Conservation (phyloP, 225 moss, liverwort and hornwort species). For the Marchantia paleacea region DNA sequence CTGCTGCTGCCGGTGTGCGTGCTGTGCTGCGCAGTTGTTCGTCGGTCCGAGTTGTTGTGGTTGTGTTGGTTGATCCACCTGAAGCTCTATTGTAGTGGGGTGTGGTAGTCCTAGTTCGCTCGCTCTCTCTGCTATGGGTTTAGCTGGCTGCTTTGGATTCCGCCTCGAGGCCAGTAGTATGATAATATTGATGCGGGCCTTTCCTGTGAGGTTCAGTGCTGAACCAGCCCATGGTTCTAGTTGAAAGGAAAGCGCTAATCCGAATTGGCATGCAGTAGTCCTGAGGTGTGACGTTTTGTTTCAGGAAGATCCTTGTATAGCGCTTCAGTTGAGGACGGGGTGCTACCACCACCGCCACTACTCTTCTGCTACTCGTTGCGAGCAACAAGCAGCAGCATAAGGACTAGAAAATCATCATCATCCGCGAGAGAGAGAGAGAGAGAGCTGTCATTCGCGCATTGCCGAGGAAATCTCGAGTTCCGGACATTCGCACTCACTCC, state of each 20-base stretch:
- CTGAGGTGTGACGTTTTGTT: neutral
- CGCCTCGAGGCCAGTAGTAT: slow-evolving; percentile 22
- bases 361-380: too few relatives aligned
- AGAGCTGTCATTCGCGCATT: neutral
- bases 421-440: neutral
- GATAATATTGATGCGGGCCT: slow-evolving; percentile 30
- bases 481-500: neutral
- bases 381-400: neutral
- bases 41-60: neutral
- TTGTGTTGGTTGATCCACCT: neutral
- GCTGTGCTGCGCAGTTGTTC: neutral
- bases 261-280: slow-evolving; percentile 14
- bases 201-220: slow-evolving; percentile 24
- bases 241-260: slow-evolving; percentile 26
- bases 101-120: slow-evolving; percentile 4
- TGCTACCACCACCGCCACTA: neutral
- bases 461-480: neutral
- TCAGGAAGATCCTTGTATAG: neutral
- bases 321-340: neutral
- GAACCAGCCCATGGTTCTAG: slow-evolving; percentile 41
- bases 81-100: neutral
- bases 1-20: neutral
- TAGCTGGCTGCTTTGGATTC: slow-evolving; percentile 12
- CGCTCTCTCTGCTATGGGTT: slow-evolving; percentile 31
- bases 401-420: neutral